phyloP scores from a whole-genome alignment of 1,139 yeast species.

The Kluyveromyces sp. region DNA sequence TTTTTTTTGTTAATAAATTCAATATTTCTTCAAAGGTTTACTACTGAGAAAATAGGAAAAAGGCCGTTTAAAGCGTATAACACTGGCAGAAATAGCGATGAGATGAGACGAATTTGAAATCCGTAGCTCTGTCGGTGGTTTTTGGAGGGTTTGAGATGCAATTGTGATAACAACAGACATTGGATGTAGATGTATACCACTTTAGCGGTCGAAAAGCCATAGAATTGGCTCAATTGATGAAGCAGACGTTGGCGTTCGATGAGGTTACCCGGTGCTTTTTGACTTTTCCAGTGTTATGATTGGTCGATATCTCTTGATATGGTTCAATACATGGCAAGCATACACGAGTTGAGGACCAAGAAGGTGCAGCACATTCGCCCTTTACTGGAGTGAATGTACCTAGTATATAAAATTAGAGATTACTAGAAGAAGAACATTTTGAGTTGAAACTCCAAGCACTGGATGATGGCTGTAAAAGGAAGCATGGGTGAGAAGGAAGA shows the following conservation, averaged over 20 bases:
- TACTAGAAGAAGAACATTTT: too few relatives aligned
- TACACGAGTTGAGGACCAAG: not conserved
- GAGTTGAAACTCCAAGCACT: too few relatives aligned
- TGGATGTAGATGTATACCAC: too few relatives aligned
- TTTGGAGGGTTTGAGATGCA: too few relatives aligned
- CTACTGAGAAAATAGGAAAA: not conserved
- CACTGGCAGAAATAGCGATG: not conserved
- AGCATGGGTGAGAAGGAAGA: conserved; percentile 12
- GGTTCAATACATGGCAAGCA: not conserved
- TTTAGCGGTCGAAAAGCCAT: too few relatives aligned
- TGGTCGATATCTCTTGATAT: conserved; percentile 1
- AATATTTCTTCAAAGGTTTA: not conserved
- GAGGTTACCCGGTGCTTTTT: conserved; percentile 1
- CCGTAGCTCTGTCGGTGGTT: too few relatives aligned
- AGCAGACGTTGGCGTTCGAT: too few relatives aligned
- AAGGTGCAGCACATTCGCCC: too few relatives aligned
- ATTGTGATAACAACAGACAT: too few relatives aligned
- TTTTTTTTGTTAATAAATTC: not conserved
- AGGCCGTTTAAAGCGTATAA: not conserved
- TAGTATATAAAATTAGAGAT: too few relatives aligned
- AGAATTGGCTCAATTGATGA: too few relatives aligned
- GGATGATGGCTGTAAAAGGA: conserved; percentile 1
- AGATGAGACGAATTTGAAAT: not conserved
- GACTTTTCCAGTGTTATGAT: conserved; percentile 3
- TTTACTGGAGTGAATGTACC: too few relatives aligned